Conservation (phyloP, 2,329 filamentous ascomycete species). For the Leptographium radiaticola region DNA sequence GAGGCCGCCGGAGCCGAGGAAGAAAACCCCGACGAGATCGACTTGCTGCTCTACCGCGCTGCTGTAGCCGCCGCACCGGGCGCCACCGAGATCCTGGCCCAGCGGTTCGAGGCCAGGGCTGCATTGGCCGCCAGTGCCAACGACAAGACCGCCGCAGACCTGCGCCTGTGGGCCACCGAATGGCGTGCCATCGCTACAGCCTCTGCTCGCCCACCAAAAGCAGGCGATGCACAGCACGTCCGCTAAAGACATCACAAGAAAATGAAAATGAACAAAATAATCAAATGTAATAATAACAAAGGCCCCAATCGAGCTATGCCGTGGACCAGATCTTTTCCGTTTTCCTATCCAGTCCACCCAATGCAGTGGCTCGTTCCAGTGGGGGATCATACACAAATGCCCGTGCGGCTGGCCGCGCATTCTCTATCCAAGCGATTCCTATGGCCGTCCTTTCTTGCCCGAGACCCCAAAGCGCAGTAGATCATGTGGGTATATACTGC, state of each 20-base stretch:
- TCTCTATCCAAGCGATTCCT: too few relatives aligned
- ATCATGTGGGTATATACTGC: background rate
- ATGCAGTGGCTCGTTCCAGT: too few relatives aligned
- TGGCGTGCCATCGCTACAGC: background rate
- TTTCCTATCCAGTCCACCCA: too few relatives aligned
- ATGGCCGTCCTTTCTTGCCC: background rate
- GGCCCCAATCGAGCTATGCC: too few relatives aligned
- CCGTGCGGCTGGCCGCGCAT: too few relatives aligned
- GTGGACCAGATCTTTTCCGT: too few relatives aligned
- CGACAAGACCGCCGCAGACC: slow-evolving; percentile 3
- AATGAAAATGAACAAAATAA: too few relatives aligned
- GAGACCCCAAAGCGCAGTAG: background rate
- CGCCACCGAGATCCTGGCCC: slow-evolving; percentile 10
- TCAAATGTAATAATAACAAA: too few relatives aligned
- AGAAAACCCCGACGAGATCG: slow-evolving; percentile 5
- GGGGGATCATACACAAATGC: too few relatives aligned
- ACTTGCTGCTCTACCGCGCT: slow-evolving; percentile 13
- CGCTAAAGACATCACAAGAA: background rate
- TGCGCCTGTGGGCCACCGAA: background rate
- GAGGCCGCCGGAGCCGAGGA: slow-evolving; percentile 9
- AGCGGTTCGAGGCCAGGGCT: slow-evolving; percentile 3
- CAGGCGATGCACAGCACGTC: too few relatives aligned
- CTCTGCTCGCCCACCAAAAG: background rate
- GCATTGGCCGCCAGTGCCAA: slow-evolving; percentile 5
- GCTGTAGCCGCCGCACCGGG: slow-evolving; percentile 17